Evolutionary conservation across 495 filamentous ascomycete genomes (phyloP).

Genomic region (Pseudomonodictys pantanalensis): DNA sequence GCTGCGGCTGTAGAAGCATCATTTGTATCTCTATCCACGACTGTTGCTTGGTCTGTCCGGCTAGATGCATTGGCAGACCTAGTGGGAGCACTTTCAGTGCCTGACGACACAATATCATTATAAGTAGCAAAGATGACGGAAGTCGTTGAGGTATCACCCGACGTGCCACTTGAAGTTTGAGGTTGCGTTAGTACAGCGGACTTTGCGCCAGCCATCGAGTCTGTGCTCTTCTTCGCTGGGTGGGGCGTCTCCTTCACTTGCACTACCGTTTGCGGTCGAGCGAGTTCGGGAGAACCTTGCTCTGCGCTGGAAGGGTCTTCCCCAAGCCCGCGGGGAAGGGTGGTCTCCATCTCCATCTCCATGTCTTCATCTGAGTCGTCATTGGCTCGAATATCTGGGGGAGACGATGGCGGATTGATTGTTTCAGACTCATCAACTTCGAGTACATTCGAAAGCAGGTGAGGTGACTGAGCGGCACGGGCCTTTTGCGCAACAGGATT

Average conservation of each 20-base stretch:
- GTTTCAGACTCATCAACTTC: not conserved
- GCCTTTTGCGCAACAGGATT: not conserved
- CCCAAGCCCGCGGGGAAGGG: constrained; percentile 20
- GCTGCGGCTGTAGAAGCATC: no score
- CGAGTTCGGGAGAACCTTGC: not conserved
- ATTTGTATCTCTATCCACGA: no score
- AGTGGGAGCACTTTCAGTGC: not conserved
- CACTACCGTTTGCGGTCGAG: not conserved
- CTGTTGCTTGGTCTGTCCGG: no score
- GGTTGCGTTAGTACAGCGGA: not conserved
- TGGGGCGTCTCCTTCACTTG: constrained; percentile 29
- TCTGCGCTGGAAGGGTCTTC: not conserved
- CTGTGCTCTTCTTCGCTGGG: constrained; percentile 8
- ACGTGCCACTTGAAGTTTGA: constrained; percentile 8
- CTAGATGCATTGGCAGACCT: not conserved
- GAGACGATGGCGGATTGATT: not conserved
- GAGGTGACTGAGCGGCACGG: no score
- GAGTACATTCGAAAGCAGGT: no score
- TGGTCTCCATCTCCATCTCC: constrained; percentile 16
- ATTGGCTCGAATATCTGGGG: not conserved
- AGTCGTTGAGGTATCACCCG: constrained; percentile 3
- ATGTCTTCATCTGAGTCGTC: constrained; percentile 19
- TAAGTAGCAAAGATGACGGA: constrained; percentile 18
- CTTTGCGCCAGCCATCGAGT: not conserved
- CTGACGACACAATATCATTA: not conserved